Percentiles rank a stretch among this genome's conserved stretches.
Evolutionary conservation across 306 rosid genomes (phyloP).

Genomic region (Vachellia collinsii): DNA sequence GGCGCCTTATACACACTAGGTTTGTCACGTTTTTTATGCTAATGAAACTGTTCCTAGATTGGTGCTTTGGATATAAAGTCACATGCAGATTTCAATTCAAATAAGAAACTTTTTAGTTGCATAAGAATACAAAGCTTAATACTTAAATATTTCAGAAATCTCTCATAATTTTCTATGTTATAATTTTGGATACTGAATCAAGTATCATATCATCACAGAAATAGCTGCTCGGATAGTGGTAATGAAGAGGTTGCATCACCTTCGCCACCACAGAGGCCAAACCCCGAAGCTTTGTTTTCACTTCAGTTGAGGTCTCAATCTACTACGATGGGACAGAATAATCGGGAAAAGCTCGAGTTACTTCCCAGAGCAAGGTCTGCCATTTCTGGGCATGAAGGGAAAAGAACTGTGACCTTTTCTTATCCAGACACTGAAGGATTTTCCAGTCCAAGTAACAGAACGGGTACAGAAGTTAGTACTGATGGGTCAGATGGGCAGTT

Average conservation of each 20-base stretch:
- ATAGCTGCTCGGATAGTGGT: conserved; percentile 43
- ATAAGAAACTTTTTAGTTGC: conserved; percentile 10
- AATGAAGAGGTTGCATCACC: conserved; percentile 47
- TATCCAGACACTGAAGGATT: conserved; percentile 49
- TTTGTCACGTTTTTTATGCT: conserved; percentile 30
- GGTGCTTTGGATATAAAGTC: not conserved
- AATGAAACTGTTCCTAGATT: not conserved
- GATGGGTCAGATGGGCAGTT: conserved; percentile 44
- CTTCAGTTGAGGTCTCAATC: conserved; percentile 58
- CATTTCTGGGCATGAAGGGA: conserved; percentile 38
- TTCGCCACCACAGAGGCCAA: conserved; percentile 50
- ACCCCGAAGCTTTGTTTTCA: conserved; percentile 35
- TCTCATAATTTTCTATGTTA: conserved; percentile 19
- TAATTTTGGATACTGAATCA: conserved; percentile 42
- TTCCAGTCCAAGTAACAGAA: conserved; percentile 41
- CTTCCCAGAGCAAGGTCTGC: conserved; percentile 57
- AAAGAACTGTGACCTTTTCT: conserved; percentile 31
- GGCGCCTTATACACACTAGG: conserved; percentile 74
- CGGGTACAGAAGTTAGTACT: conserved; percentile 37
- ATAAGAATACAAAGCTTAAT: conserved; percentile 12
- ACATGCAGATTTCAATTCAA: conserved; percentile 9
- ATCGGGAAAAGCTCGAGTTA: conserved; percentile 42
- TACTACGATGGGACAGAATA: conserved; percentile 40
- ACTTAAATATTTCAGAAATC: conserved; percentile 16
- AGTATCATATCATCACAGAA: conserved; percentile 48